Conservation (phyloP, 768 basidiomycete species). For the Suillus bovinus region DNA sequence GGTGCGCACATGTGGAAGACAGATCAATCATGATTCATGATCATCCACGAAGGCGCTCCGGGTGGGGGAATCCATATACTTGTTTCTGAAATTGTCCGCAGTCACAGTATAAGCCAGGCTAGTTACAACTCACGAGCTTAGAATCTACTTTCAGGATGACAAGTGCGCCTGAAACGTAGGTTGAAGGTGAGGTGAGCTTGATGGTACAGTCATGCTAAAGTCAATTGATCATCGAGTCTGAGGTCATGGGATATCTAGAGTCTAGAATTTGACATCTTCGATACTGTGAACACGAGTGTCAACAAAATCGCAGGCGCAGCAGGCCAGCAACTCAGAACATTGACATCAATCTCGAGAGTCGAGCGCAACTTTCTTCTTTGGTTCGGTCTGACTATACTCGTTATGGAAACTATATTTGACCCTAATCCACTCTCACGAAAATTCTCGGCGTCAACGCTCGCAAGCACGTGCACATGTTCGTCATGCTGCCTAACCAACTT, state of each 20-base stretch:
- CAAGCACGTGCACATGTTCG: too few species aligned
- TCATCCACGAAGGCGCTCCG: too few species aligned
- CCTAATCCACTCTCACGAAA: too few species aligned
- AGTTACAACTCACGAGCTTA: not conserved
- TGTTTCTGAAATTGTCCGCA: not conserved
- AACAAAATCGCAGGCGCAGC: too few species aligned
- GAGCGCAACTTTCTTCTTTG: not conserved
- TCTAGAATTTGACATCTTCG: not conserved
- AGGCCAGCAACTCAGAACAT: too few species aligned
- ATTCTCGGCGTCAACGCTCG: too few species aligned
- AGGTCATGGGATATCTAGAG: not conserved
- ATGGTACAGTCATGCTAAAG: not conserved
- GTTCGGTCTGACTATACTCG: not conserved
- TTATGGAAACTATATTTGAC: too few species aligned
- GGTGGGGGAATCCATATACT: not conserved
- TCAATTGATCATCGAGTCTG: not conserved
- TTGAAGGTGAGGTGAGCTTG: not conserved
- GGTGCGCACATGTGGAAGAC: not conserved
- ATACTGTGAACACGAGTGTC: too few species aligned
- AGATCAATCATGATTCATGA: too few species aligned
- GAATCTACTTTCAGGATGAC: not conserved
- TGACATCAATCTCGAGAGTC: too few species aligned
- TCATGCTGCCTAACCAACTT: too few species aligned
- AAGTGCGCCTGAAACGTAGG: not conserved
- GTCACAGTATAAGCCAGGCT: not conserved